Evolutionary conservation across 2,329 filamentous ascomycete species (phyloP).

Genomic region (Fusarium chaquense): DNA sequence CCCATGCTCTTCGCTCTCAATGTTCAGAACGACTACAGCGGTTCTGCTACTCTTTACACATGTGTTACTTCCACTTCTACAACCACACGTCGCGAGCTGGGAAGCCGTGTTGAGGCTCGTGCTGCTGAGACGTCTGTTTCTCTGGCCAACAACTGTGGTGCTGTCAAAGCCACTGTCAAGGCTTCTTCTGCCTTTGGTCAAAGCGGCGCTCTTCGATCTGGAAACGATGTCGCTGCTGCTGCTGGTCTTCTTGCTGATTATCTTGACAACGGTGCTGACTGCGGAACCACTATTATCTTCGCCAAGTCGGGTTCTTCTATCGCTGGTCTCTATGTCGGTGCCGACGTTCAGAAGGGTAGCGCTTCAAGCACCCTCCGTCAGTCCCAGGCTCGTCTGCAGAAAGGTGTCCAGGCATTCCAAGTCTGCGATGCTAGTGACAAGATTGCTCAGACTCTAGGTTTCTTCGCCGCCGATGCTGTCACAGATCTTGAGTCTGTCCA

Average conservation of each 20-base stretch:
- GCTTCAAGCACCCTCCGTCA: constrained; percentile 31
- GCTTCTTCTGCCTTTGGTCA: constrained; percentile 16
- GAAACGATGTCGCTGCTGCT: constrained; percentile 20
- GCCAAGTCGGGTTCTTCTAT: constrained; percentile 42
- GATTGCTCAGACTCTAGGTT: constrained; percentile 34
- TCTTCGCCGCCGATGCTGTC: constrained; percentile 39
- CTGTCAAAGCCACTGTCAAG: constrained; percentile 36
- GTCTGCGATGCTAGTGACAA: constrained; percentile 38
- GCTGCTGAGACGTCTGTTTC: constrained; percentile 30
- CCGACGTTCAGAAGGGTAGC: constrained; percentile 43
- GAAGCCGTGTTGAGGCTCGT: constrained; percentile 21
- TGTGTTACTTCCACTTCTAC: constrained; percentile 21
- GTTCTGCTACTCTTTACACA: constrained; percentile 43
- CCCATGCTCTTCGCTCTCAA: constrained; percentile 44
- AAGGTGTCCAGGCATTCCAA: constrained; percentile 39
- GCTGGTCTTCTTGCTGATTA: constrained; percentile 39
- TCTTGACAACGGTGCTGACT: constrained; percentile 32
- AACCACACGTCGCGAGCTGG: constrained; percentile 24
- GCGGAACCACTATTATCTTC: constrained; percentile 43
- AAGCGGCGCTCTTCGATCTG: constrained; percentile 20
- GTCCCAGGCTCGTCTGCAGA: constrained; percentile 24
- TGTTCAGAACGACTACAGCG: constrained; percentile 41
- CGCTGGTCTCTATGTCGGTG: constrained; percentile 42
- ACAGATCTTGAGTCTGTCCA: constrained; percentile 30
- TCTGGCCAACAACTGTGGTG: constrained; percentile 40